Percentiles rank a stretch among this genome's conserved stretches.
Conservation (phyloP, 192 early-diverging fungal species). For the Mortierella antarctica region DNA sequence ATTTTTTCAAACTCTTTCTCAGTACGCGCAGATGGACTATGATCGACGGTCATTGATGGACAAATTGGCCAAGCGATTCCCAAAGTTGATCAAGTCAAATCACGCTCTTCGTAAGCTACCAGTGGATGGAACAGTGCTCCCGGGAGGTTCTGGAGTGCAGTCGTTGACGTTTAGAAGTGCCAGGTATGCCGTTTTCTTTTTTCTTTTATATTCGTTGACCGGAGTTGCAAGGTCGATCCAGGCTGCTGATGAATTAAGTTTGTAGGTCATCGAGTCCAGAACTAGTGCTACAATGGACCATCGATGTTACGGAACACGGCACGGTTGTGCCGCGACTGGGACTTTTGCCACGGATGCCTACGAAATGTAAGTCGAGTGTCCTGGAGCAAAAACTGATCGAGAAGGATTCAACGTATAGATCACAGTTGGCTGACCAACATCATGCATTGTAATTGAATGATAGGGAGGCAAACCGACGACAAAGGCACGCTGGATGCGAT, state of each 20-base stretch:
- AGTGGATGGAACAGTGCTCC: too few relatives aligned
- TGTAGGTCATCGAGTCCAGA: conserved; percentile 26
- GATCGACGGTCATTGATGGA: conserved; percentile 30
- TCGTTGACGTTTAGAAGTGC: conserved; percentile 22
- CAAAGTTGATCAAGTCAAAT: conserved; percentile 32
- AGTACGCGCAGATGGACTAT: conserved; percentile 45
- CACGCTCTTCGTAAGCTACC: conserved; percentile 7
- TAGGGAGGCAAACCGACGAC: conserved; percentile 43
- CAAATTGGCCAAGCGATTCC: conserved; percentile 29
- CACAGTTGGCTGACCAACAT: background rate
- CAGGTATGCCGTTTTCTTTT: background rate
- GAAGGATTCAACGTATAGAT: background rate
- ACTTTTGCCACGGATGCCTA: conserved; percentile 36
- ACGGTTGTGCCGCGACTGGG: conserved; percentile 24
- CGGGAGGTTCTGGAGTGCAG: conserved; percentile 30
- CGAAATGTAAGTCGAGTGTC: conserved; percentile 28
- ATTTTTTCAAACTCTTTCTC: conserved; percentile 24
- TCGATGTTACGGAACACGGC: conserved; percentile 23
- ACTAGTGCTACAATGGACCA: conserved; percentile 37
- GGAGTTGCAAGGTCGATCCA: background rate
- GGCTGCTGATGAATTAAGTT: background rate
- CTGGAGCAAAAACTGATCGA: background rate
- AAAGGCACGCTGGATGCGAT: conserved; percentile 37
- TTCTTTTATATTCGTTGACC: background rate
- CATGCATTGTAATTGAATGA: background rate